Evolutionary conservation across 345 rosid genomes (phyloP), one percentile per base, ranked within the genome.

Genomic region (Brassica incana): DNA sequence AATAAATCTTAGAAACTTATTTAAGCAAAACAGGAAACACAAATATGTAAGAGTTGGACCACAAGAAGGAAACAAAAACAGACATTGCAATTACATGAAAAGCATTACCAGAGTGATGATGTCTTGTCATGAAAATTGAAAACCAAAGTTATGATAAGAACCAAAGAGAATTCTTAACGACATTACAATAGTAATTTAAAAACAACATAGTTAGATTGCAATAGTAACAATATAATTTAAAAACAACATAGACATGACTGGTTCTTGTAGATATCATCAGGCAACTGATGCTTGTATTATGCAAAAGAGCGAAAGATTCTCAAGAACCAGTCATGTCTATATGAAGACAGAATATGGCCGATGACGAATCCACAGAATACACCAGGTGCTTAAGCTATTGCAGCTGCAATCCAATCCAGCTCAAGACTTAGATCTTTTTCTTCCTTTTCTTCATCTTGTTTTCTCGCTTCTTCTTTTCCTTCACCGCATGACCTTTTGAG

Each of bases 371-470:
- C 78, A 66, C 71, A 75, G 5, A 61, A 8, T 5, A 50, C 25
- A 35, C 66, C 67, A 9, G 77, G 77, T 33, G 10, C 38, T 1
- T 52, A 60, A 32, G 23, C 73, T 59, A 73, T 43, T 30, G 8
- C 78, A 45, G 77, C 78, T 25, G 82, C n/a, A n/a, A n/a, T n/a
- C n/a, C 74, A 0, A 73, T 67, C 78, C 78, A 73, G 29, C 69
- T 79, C 0, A 59, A 0, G 0, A 18, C 64, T 56, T 72, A n/a
- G 8, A 1, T 30, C 80, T 9, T 69, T 14, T 43, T 59, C 9
- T 16, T 60, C 62, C 8, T 29, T 33, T 0, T 62, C 75, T 62
- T 69, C 9, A 2, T 70, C 32, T 50, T 77, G 45, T 16, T 27
- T 33, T 25, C 65, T 64, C 69, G 32, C 52, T 43, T 10, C 15